A percentile compares a stretch with the other conserved stretches of the same genome.
Evolutionary conservation across 352 stramenopile species (phyloP).

Genomic region (Phytophthora capsici): DNA sequence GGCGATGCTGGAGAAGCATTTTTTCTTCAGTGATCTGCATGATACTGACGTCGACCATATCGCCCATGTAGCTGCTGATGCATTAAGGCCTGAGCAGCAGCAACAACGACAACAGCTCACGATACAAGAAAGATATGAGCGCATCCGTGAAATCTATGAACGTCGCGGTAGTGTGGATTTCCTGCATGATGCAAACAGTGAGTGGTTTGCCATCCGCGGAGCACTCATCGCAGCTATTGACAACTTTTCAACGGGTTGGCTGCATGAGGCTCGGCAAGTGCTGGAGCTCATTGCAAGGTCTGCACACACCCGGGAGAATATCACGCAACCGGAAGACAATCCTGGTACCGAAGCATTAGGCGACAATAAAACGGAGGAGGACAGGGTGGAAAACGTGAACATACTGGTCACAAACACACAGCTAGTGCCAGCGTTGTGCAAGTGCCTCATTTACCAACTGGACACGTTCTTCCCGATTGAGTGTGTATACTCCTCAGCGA

Average conservation of each 20-base stretch:
- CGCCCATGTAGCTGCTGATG: slow-evolving; percentile 25
- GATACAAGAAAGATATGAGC: slow-evolving; percentile 53
- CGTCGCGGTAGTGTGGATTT: slow-evolving; percentile 68
- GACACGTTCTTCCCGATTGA: slow-evolving; percentile 82
- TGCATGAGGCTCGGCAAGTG: slow-evolving; percentile 65
- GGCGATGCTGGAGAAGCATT: slow-evolving; percentile 81
- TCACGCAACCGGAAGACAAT: not conserved
- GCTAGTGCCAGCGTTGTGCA: slow-evolving; percentile 80
- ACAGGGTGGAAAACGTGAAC: slow-evolving; percentile 67
- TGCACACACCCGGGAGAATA: not conserved
- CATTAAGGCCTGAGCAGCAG: not conserved
- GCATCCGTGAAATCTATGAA: slow-evolving; percentile 85
- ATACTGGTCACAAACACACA: slow-evolving; percentile 87
- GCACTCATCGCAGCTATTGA: slow-evolving; percentile 78
- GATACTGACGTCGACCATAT: slow-evolving; percentile 78
- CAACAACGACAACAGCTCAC: slow-evolving; percentile 4
- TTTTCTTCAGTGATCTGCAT: slow-evolving; percentile 86
- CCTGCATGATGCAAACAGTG: slow-evolving; percentile 61
- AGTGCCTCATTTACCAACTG: slow-evolving; percentile 85
- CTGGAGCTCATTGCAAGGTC: slow-evolving; percentile 53
- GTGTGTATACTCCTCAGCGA: slow-evolving; percentile 77
- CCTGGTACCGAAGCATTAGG: slow-evolving; percentile 1
- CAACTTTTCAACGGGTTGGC: slow-evolving; percentile 72
- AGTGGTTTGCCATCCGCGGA: slow-evolving; percentile 74
- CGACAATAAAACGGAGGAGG: slow-evolving; percentile 20